Percentiles rank a stretch among this genome's conserved stretches.
Evolutionary conservation across 2,329 filamentous ascomycete species (phyloP).

Genomic region (Neonectria magnoliae): DNA sequence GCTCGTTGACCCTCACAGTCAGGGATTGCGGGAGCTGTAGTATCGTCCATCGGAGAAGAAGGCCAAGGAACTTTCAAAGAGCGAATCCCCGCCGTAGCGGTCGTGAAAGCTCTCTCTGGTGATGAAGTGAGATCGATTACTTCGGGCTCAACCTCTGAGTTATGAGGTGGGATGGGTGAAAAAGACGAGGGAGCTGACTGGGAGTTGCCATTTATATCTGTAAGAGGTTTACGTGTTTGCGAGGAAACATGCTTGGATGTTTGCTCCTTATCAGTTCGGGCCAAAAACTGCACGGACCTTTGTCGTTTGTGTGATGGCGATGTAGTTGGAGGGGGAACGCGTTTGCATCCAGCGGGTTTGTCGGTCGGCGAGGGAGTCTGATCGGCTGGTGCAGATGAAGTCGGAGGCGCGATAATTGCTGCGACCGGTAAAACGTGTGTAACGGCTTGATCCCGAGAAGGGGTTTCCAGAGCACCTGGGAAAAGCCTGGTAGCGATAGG

Average conservation of each 20-base stretch:
- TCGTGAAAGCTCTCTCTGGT: slow-evolving; percentile 18
- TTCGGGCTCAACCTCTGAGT: not conserved
- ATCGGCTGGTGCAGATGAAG: slow-evolving; percentile 20
- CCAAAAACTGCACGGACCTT: slow-evolving; percentile 7
- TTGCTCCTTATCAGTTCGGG: not conserved
- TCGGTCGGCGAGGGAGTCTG: not conserved
- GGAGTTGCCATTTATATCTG: slow-evolving; percentile 39
- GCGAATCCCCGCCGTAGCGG: slow-evolving; percentile 1
- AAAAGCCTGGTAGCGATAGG: slow-evolving; percentile 18
- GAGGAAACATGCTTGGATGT: slow-evolving; percentile 7
- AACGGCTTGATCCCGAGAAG: not conserved
- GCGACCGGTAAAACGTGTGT: not conserved
- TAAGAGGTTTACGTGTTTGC: slow-evolving; percentile 34
- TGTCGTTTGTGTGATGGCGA: slow-evolving; percentile 33
- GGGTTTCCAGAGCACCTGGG: not conserved
- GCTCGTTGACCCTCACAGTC: not conserved
- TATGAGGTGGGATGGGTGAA: not conserved
- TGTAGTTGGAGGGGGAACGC: not conserved
- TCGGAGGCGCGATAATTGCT: slow-evolving; percentile 22
- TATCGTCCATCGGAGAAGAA: slow-evolving; percentile 2
- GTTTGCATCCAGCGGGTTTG: slow-evolving; percentile 5
- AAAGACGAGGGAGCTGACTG: slow-evolving; percentile 19
- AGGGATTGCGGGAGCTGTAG: slow-evolving; percentile 6
- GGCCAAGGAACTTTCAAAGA: slow-evolving; percentile 1
- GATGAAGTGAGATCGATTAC: slow-evolving; percentile 31